These are phyloP conservation scores for Herpetospermum pedunculosum DNA, from an alignment of 306 rosid species.

Conservation along the genomic window DNA sequence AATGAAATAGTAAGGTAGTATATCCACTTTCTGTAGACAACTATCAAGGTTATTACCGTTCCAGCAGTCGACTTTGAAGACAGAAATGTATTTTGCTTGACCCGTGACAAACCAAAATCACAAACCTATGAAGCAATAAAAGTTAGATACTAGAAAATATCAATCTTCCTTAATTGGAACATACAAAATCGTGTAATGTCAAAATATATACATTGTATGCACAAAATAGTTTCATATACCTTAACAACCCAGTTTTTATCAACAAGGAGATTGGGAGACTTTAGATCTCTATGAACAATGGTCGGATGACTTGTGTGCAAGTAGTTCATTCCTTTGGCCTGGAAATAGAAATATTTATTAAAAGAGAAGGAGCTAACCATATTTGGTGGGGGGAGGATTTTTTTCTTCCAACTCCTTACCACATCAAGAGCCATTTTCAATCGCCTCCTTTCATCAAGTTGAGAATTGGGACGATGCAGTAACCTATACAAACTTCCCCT, in stretches of 20 bases:
- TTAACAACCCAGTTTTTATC: slow-evolving; percentile 96
- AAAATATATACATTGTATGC: background rate
- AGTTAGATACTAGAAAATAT: slow-evolving; percentile 12
- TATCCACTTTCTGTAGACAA: background rate
- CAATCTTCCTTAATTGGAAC: background rate
- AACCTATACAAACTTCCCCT: slow-evolving; percentile 92
- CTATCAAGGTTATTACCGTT: slow-evolving; percentile 49
- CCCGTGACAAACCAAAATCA: slow-evolving; percentile 96
- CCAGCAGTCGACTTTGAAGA: slow-evolving; percentile 99
- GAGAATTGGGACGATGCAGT: slow-evolving; percentile 84
- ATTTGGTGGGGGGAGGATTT: slow-evolving; percentile 7
- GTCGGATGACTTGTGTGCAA: slow-evolving; percentile 95
- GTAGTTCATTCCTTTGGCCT: slow-evolving; percentile 99
- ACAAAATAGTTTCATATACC: slow-evolving; percentile 26
- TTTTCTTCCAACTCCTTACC: slow-evolving; percentile 37
- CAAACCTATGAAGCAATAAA: slow-evolving; percentile 46
- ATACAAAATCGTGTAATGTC: background rate
- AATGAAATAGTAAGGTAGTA: background rate
- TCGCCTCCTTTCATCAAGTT: slow-evolving; percentile 83
- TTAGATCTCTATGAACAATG: slow-evolving; percentile 90
- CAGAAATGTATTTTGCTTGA: slow-evolving; percentile 82
- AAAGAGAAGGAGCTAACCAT: background rate
- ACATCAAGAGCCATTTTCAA: slow-evolving; percentile 96
- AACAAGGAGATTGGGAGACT: slow-evolving; percentile 97
- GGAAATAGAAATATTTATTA: slow-evolving; percentile 1